Evolutionary conservation across 805 yeast species (phyloP), one percentile per base, ranked within the genome.

Genomic region (Grigorovia transvaalensis): DNA sequence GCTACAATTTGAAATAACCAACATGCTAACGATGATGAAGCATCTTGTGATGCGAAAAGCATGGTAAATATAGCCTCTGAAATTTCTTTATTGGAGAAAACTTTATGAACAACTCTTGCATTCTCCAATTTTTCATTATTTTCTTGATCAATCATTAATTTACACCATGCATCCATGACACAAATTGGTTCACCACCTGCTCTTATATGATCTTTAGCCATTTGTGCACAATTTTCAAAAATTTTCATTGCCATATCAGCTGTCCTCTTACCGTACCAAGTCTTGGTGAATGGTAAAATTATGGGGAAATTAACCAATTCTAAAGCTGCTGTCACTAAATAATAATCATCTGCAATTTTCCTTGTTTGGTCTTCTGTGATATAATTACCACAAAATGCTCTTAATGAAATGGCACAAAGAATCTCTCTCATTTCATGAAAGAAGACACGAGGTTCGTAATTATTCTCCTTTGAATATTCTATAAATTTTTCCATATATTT

Each of bases 231-330:
- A 29, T 71, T 71, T 64, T 83, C 96, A 62, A 93, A 89, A 60
- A 88, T 83, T 60, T 81, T 84, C 97, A 93, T 91, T 17, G 96
- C 88, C 76, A 84, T 80, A 67, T 93, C 96, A 52, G 97, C 95
- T 63, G 90, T 85, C 66, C 78, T 81, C 74, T 87, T 84, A 59
- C 99, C 99, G 71, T 90, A 88, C 99, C 99, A 93, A 40, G 99
- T 85, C 74, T 91, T 93, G 55, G 99, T 89, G 76, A 78, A 93
- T 33, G 99, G 99, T 48, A 93, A 69, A 57, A 93, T 91, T 62
- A 93, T 87, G 56, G 99, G 99, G 81, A 93, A 93, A 75, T 93
- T 93, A 56, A 93, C 99, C 59, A 93, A 79, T 73, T 93, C 99
- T 65, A 93, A 78, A 29, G 99, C 99, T 54, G 96, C 96, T 13